A percentile compares a stretch with the other conserved stretches of the same genome.
These are phyloP conservation scores for Macrotyloma uniflorum DNA, from an alignment of 306 rosid species.

Conservation along the genomic window DNA sequence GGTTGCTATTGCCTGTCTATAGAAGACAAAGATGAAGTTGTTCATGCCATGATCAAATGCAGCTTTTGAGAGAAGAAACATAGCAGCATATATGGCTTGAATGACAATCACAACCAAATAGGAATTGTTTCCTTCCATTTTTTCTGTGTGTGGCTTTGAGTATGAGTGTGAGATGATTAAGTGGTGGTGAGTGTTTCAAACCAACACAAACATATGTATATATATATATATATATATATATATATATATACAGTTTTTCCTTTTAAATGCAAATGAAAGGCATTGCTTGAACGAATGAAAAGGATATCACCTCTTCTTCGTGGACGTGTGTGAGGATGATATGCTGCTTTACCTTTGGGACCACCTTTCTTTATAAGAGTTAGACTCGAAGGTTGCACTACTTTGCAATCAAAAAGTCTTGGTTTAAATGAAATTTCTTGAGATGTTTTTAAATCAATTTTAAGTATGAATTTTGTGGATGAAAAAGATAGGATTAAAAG, in stretches of 20 bases:
- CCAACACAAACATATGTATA: background rate
- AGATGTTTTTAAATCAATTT: too few species aligned
- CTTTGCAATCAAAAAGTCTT: background rate
- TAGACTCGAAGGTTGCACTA: background rate
- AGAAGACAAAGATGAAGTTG: slow-evolving; percentile 65
- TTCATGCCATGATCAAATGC: slow-evolving; percentile 76
- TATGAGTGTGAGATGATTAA: background rate
- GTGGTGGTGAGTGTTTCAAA: slow-evolving; percentile 6
- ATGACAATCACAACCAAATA: slow-evolving; percentile 50
- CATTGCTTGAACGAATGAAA: slow-evolving; percentile 6
- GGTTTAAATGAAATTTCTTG: too few species aligned
- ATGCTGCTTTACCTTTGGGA: slow-evolving; percentile 39
- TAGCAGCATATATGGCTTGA: slow-evolving; percentile 61
- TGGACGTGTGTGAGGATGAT: slow-evolving; percentile 44
- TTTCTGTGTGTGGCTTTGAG: background rate
- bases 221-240: background rate
- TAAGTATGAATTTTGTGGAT: too few species aligned
- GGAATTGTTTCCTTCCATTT: slow-evolving; percentile 39
- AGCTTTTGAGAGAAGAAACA: slow-evolving; percentile 63
- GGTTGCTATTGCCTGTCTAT: slow-evolving; percentile 65
- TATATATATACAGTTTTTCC: background rate
- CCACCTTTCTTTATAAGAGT: slow-evolving; percentile 33
- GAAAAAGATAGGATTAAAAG: too few species aligned
- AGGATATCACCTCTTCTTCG: slow-evolving; percentile 19
- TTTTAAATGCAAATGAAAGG: slow-evolving; percentile 15